A percentile compares a stretch with the other conserved stretches of the same genome.
Evolutionary conservation across 805 yeast species (phyloP).

Genomic region (Dipodascus geniculatus): DNA sequence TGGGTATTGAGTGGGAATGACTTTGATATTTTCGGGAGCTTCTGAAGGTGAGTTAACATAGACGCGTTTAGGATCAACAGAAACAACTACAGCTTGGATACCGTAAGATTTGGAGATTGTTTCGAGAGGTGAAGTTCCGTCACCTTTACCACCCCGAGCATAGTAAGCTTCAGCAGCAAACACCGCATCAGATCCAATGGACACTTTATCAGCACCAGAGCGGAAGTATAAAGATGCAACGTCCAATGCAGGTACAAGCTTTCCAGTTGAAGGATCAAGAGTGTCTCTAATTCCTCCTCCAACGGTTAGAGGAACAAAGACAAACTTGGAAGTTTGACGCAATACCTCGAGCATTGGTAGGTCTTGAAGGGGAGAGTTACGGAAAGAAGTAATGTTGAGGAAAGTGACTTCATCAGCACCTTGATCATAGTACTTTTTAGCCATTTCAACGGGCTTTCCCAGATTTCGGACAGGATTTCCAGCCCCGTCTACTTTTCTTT

Average conservation of each 20-base stretch:
- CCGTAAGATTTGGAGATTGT: conserved; percentile 89
- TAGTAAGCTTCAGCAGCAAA: conserved; percentile 76
- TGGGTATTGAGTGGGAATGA: conserved; percentile 48
- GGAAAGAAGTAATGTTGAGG: conserved; percentile 86
- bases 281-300: conserved; percentile 97
- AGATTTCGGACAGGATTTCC: conserved; percentile 63
- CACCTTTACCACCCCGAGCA: conserved; percentile 40
- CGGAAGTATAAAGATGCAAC: conserved; percentile 88
- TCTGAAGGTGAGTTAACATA: conserved; percentile 49
- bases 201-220: conserved; percentile 96
- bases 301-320: conserved; percentile 93
- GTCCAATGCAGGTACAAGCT: conserved; percentile 67
- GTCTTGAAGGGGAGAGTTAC: conserved; percentile 86
- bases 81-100: conserved; percentile 92
- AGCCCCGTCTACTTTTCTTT: conserved; percentile 39
- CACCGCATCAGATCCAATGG: conserved; percentile 97
- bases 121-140: conserved; percentile 84
- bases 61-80: conserved; percentile 92
- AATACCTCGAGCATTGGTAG: conserved; percentile 93
- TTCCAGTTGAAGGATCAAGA: conserved; percentile 68
- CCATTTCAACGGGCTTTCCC: conserved; percentile 94
- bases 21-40: conserved; percentile 36
- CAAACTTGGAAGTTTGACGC: conserved; percentile 69
- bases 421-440: conserved; percentile 78
- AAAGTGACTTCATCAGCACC: conserved; percentile 98